Percentiles rank a stretch among this genome's conserved stretches.
These are phyloP conservation scores for Trypanosoma lewisi DNA, from an alignment of 208 protist species.

Conservation along the genomic window DNA sequence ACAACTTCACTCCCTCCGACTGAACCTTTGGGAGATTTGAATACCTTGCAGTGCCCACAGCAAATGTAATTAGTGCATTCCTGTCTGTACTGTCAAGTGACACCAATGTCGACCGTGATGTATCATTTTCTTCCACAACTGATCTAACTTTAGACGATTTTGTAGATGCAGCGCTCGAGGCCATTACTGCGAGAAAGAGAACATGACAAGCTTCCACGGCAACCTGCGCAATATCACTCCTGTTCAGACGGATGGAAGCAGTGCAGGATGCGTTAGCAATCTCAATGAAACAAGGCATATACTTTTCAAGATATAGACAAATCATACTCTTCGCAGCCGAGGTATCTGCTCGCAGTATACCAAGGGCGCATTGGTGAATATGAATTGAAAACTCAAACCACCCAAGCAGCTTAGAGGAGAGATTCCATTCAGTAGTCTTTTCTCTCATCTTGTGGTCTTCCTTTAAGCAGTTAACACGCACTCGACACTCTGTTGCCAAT, in stretches of 20 bases:
- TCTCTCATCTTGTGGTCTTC: not conserved
- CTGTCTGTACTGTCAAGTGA: conserved; percentile 29
- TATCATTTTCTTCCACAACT: not conserved
- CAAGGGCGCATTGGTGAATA: conserved; percentile 22
- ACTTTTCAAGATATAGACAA: conserved; percentile 35
- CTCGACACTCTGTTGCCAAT: conserved; percentile 12
- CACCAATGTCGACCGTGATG: conserved; percentile 9
- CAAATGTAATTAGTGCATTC: conserved; percentile 58
- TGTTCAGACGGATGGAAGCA: conserved; percentile 2
- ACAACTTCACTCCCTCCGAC: conserved; percentile 55
- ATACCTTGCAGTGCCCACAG: conserved; percentile 61
- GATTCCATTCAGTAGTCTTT: not conserved
- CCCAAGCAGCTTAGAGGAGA: conserved; percentile 18
- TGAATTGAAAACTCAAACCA: conserved; percentile 31
- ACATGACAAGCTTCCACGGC: conserved; percentile 50
- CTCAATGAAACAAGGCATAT: conserved; percentile 46
- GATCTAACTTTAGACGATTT: not conserved
- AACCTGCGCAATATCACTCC: conserved; percentile 28
- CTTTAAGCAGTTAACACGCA: conserved; percentile 9
- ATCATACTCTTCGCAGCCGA: conserved; percentile 14
- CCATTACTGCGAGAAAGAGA: conserved; percentile 62
- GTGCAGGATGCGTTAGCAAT: conserved; percentile 43
- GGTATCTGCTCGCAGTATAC: conserved; percentile 17
- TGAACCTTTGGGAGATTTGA: conserved; percentile 46
- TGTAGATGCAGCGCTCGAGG: conserved; percentile 12